These are phyloP conservation scores for Trichoderma atrobrunneum DNA, from an alignment of 2,329 filamentous ascomycete genomes.

Conservation along the genomic window DNA sequence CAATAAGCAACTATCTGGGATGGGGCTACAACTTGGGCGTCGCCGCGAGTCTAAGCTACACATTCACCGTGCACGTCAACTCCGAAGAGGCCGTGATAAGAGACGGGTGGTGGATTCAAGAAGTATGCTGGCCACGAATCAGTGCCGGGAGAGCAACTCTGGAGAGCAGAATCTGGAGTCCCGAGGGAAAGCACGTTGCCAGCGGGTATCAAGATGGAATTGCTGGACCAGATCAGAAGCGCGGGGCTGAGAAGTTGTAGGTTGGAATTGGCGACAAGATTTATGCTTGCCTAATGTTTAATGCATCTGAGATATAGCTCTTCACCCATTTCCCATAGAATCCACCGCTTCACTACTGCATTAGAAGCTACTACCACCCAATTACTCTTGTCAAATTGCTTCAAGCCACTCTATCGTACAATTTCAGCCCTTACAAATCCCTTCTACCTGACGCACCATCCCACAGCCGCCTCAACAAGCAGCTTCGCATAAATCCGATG, in stretches of 20 bases:
- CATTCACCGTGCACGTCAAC: constrained; percentile 52
- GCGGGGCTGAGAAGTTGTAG: not conserved
- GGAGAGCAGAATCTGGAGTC: constrained; percentile 53
- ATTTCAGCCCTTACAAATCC: not conserved
- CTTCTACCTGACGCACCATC: not conserved
- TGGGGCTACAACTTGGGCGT: constrained; percentile 43
- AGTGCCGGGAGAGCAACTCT: constrained; percentile 47
- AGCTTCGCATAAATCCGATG: not conserved
- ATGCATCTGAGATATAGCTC: not conserved
- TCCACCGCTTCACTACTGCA: not conserved
- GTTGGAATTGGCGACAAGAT: not conserved
- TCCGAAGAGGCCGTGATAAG: constrained; percentile 47
- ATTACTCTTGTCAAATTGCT: not conserved
- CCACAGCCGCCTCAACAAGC: not conserved
- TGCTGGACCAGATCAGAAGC: constrained; percentile 28
- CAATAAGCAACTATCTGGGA: constrained; percentile 48
- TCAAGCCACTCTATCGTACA: not conserved
- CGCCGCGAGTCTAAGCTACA: constrained; percentile 49
- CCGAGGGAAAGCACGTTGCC: constrained; percentile 49
- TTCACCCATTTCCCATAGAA: not conserved
- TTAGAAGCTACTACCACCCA: not conserved
- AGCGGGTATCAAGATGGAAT: constrained; percentile 55
- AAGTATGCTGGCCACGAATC: constrained; percentile 47
- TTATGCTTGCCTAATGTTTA: not conserved
- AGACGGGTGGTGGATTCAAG: constrained; percentile 54